Percentiles rank a stretch among this genome's conserved stretches.
These are phyloP conservation scores for Fusarium aywerte DNA, from an alignment of 2,329 filamentous ascomycete genomes.

Conservation along the genomic window DNA sequence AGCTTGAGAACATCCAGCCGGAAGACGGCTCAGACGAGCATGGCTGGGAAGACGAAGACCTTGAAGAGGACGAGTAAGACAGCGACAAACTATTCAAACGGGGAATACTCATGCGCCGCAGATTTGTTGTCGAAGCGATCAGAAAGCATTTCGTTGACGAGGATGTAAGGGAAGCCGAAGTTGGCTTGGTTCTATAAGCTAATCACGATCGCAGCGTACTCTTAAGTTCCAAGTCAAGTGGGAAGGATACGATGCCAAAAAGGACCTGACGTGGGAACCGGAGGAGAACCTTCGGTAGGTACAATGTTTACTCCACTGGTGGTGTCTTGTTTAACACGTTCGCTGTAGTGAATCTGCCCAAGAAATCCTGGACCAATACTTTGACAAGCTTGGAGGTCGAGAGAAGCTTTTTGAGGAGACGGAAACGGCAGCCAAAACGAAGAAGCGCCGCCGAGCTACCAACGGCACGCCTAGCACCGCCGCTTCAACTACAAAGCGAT, in stretches of 20 bases:
- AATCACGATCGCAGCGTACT: slow-evolving; percentile 53
- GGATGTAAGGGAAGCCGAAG: slow-evolving; percentile 54
- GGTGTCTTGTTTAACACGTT: slow-evolving; percentile 1
- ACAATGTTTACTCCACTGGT: neutral
- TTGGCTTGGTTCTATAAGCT: neutral
- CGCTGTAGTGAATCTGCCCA: slow-evolving; percentile 63
- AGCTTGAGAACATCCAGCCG: slow-evolving; percentile 45
- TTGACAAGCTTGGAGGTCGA: slow-evolving; percentile 70
- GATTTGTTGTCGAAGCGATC: slow-evolving; percentile 81
- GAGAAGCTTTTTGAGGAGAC: slow-evolving; percentile 64
- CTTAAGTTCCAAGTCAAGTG: slow-evolving; percentile 80
- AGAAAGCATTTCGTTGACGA: slow-evolving; percentile 70
- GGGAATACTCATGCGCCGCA: slow-evolving; percentile 50
- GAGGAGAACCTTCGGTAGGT: slow-evolving; percentile 67
- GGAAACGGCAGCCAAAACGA: slow-evolving; percentile 60
- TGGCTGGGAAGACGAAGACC: slow-evolving; percentile 50
- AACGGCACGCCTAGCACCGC: slow-evolving; percentile 50
- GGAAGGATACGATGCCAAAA: slow-evolving; percentile 78
- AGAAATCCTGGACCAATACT: slow-evolving; percentile 73
- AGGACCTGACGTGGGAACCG: slow-evolving; percentile 82
- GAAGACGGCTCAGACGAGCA: slow-evolving; percentile 48
- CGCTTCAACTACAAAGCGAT: slow-evolving; percentile 53
- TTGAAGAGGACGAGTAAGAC: slow-evolving; percentile 58
- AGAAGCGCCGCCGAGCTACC: slow-evolving; percentile 67
- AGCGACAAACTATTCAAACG: slow-evolving; percentile 30